A percentile compares a stretch with the other conserved stretches of the same genome.
Conservation (phyloP, 2,329 filamentous ascomycete species). For the Xylaria sp. region DNA sequence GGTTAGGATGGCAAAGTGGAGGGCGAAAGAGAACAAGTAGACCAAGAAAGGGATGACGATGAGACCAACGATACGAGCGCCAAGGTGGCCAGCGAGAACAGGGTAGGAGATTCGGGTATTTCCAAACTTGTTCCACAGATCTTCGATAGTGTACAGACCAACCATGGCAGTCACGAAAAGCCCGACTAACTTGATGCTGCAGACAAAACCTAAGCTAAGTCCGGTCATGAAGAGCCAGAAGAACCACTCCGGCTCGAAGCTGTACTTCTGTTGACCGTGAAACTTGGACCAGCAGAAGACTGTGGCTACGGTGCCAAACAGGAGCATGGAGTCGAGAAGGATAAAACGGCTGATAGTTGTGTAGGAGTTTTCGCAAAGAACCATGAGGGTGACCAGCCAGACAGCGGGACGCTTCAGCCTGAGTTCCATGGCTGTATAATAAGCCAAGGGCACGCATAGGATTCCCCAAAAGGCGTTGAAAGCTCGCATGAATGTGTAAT, state of each 20-base stretch:
- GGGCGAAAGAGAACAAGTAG: slow-evolving; percentile 93
- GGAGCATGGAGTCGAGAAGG: slow-evolving; percentile 95
- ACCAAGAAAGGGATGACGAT: slow-evolving; percentile 89
- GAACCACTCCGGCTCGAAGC: slow-evolving; percentile 92
- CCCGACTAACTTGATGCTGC: slow-evolving; percentile 98
- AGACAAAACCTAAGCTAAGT: slow-evolving; percentile 95
- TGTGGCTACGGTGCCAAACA: slow-evolving; percentile 98
- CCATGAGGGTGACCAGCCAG: slow-evolving; percentile 96
- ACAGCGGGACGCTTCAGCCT: slow-evolving; percentile 85
- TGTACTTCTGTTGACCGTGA: slow-evolving; percentile 82
- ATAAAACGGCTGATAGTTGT: slow-evolving; percentile 99
- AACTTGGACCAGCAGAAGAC: slow-evolving; percentile 98
- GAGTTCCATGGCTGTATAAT: slow-evolving; percentile 91
- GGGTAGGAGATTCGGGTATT: slow-evolving; percentile 80
- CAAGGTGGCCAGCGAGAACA: slow-evolving; percentile 75
- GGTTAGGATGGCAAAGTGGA: slow-evolving; percentile 93
- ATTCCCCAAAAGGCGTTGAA: slow-evolving; percentile 97
- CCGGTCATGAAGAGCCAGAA: slow-evolving; percentile 93
- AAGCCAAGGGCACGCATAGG: slow-evolving; percentile 89
- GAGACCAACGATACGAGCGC: slow-evolving; percentile 80
- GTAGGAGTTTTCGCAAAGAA: slow-evolving; percentile 98
- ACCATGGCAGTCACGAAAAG: slow-evolving; percentile 95
- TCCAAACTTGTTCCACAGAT: slow-evolving; percentile 98
- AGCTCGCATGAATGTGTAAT: slow-evolving; percentile 98
- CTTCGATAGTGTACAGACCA: slow-evolving; percentile 92